Evolutionary conservation across 371 early-diverging fungal species (phyloP).

Genomic region (Chytridiales sp.): DNA sequence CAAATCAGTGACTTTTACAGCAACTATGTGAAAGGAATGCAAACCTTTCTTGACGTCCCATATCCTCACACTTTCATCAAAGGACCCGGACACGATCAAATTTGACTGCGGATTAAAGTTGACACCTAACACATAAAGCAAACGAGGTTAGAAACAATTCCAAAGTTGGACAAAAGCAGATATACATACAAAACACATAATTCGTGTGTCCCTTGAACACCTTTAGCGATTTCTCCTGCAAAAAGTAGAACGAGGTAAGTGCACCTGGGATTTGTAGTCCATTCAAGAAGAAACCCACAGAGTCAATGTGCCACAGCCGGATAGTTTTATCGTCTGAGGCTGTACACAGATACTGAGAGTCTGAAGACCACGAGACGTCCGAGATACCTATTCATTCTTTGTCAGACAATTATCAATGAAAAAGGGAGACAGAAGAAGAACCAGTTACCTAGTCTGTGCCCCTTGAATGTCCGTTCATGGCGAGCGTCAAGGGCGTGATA

Average conservation of each 20-base stretch:
- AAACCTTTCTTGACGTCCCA: conserved; percentile 95
- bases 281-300: no score
- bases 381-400: no score
- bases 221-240: conserved; percentile 70
- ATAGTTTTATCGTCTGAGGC: conserved; percentile 95
- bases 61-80: conserved; percentile 94
- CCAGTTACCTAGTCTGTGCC: conserved; percentile 90
- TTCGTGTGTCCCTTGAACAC: conserved; percentile 88
- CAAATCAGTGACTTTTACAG: background rate
- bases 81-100: conserved; percentile 94
- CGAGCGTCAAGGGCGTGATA: conserved; percentile 89
- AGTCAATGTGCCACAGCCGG: conserved; percentile 81
- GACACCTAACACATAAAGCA: conserved; percentile 52
- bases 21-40: no score
- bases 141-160: background rate
- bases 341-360: conserved; percentile 83
- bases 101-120: conserved; percentile 93
- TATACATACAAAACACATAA: conserved; percentile 76
- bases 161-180: background rate
- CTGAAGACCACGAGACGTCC: conserved; percentile 93
- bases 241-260: background rate
- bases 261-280: no score
- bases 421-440: no score
- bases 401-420: no score
- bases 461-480: conserved; percentile 81